phyloP scores from a whole-genome alignment of 768 basidiomycete genomes.

The Sporobolomyces pararoseus region DNA sequence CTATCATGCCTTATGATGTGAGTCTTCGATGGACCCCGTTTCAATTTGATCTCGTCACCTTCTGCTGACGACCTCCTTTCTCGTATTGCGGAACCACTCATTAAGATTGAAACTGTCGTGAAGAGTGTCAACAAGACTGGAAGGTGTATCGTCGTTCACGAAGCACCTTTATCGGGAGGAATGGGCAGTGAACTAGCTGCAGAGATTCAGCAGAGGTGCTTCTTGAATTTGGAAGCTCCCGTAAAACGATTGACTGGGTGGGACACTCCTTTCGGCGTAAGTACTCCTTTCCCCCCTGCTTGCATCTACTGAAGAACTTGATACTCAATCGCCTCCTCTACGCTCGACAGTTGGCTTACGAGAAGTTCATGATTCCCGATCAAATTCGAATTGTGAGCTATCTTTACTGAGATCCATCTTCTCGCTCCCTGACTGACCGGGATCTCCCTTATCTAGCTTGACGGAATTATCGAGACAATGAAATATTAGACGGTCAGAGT shows the following conservation, averaged over 20 bases:
- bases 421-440: too few relatives aligned
- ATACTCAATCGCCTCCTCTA: too few relatives aligned
- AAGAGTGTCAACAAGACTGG: slow-evolving; percentile 83
- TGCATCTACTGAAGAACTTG: background rate
- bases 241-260: slow-evolving; percentile 82
- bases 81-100: background rate
- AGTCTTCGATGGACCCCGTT: too few relatives aligned
- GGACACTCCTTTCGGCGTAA: slow-evolving; percentile 64
- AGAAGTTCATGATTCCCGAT: slow-evolving; percentile 90
- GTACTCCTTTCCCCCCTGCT: slow-evolving; percentile 45
- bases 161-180: slow-evolving; percentile 80
- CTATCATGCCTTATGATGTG: slow-evolving; percentile 79
- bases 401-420: background rate
- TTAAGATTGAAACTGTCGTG: slow-evolving; percentile 64
- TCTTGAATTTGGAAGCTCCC: slow-evolving; percentile 81
- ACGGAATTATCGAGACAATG: slow-evolving; percentile 40
- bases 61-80: background rate
- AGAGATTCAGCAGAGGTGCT: slow-evolving; percentile 81
- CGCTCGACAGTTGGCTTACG: slow-evolving; percentile 68
- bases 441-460: slow-evolving; percentile 15
- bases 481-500: slow-evolving; percentile 28
- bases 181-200: slow-evolving; percentile 90
- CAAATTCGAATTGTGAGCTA: slow-evolving; percentile 60
- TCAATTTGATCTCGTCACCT: too few relatives aligned
- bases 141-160: slow-evolving; percentile 81